These are phyloP conservation scores for Pleurotus sapidus DNA, from an alignment of 768 basidiomycete genomes.

Conservation along the genomic window DNA sequence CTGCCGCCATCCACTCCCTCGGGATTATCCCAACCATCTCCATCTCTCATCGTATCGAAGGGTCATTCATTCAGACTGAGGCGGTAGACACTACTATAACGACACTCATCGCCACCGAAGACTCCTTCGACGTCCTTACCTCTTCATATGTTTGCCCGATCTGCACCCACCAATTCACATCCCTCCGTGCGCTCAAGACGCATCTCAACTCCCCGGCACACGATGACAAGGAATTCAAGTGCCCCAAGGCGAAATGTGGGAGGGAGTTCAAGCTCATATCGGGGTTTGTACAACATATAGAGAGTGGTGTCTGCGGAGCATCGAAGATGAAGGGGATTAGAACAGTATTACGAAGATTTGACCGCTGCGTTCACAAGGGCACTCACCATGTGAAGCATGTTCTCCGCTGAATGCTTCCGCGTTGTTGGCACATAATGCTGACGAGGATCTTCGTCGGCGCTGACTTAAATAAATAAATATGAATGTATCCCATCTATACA, in stretches of 20 bases:
- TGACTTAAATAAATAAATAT: too few relatives aligned
- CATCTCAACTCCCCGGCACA: constrained; percentile 36
- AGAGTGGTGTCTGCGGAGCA: constrained; percentile 35
- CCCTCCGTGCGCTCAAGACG: constrained; percentile 27
- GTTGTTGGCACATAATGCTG: too few relatives aligned
- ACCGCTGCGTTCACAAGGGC: constrained; percentile 23
- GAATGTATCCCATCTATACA: too few relatives aligned
- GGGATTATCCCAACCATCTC: constrained; percentile 33
- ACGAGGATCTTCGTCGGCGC: too few relatives aligned
- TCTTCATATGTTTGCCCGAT: constrained; percentile 37
- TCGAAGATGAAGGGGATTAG: constrained; percentile 26
- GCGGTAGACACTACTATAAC: constrained; percentile 9
- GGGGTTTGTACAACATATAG: constrained; percentile 41
- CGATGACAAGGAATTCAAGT: constrained; percentile 37
- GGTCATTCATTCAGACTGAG: constrained; percentile 1
- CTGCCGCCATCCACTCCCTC: constrained; percentile 26
- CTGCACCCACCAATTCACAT: constrained; percentile 30
- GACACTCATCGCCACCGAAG: constrained; percentile 28
- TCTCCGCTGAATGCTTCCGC: too few relatives aligned
- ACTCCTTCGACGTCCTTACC: constrained; percentile 32
- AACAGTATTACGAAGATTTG: constrained; percentile 23
- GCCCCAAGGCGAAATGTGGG: constrained; percentile 33
- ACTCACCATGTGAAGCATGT: not conserved
- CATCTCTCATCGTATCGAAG: constrained; percentile 24
- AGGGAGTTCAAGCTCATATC: constrained; percentile 33